A percentile compares a stretch with the other conserved stretches of the same genome.
These are phyloP conservation scores for Linanthus parryae DNA, from an alignment of 148 eudicot genomes.

Conservation along the genomic window DNA sequence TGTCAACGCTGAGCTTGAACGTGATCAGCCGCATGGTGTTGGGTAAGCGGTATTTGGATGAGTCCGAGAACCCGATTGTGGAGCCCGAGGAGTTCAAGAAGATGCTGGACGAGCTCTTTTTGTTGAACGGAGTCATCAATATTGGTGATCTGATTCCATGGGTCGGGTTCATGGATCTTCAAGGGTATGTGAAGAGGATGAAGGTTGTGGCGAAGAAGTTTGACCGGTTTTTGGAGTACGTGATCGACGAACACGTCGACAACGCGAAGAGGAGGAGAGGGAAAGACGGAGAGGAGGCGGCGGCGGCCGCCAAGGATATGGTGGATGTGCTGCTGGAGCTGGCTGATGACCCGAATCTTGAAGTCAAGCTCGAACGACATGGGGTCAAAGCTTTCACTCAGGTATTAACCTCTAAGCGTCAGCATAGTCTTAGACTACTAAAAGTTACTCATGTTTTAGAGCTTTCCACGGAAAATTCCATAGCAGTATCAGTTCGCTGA, in stretches of 20 bases:
- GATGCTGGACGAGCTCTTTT: slow-evolving; percentile 84
- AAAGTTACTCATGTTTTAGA: too few relatives aligned
- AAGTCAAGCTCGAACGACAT: slow-evolving; percentile 74
- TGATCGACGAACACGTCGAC: slow-evolving; percentile 83
- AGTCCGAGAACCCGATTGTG: slow-evolving; percentile 28
- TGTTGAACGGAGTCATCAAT: slow-evolving; percentile 79
- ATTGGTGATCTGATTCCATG: slow-evolving; percentile 81
- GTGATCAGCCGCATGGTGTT: slow-evolving; percentile 88
- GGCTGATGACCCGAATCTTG: slow-evolving; percentile 66
- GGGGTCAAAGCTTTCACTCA: slow-evolving; percentile 88
- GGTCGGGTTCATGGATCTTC: slow-evolving; percentile 64
- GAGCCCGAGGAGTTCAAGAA: slow-evolving; percentile 64
- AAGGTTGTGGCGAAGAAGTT: slow-evolving; percentile 70
- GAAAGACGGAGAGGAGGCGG: slow-evolving; percentile 8
- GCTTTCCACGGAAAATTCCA: too few relatives aligned
- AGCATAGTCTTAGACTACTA: too few relatives aligned
- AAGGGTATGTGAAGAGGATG: slow-evolving; percentile 95
- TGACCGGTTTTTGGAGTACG: slow-evolving; percentile 80
- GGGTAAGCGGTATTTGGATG: slow-evolving; percentile 61
- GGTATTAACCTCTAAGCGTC: too few relatives aligned
- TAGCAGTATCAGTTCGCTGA: too few relatives aligned
- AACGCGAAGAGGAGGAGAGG: slow-evolving; percentile 36
- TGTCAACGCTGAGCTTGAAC: slow-evolving; percentile 63
- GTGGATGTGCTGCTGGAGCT: slow-evolving; percentile 76
- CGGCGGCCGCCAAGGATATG: slow-evolving; percentile 60